Base-by-base conservation (phyloP, 78 protist genomes). In the Dictyostelium intermedium region DNA sequence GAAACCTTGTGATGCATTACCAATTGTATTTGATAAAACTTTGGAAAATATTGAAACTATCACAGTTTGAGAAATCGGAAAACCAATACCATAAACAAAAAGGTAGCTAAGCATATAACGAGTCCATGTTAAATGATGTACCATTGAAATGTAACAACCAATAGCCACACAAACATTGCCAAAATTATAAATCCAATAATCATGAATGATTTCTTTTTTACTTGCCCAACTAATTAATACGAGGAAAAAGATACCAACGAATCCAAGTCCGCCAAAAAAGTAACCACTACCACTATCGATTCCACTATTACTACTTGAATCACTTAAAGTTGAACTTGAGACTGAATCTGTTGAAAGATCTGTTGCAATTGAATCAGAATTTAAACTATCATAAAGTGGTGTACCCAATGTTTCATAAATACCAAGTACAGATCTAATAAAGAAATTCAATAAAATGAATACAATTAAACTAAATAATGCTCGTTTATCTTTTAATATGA, bases 321-420 rank as follows among this genome's bases (percentile, higher is more conserved):
- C 9, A 14, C n/a, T n/a, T n/a, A 7, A 4, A 20, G 2, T 20
- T 20, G 27, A 56, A 56, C 11, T 56, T 56, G 66, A 20, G 5
- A 16, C 4, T 20, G 66, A 56, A 0, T 20, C 27, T 1, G 66
- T 13, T 4, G 66, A 56, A 20, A 56, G 66, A 6, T 56, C 66
- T 1, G 66, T 56, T 20, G 20, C 66, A 5, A 6, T 6, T 56
- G 66, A 56, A 56, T 60, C 50, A 7, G 60, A 32, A 39, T 56
- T 63, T n/a, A 83, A 37, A 11, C n/a, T 16, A 11, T 14, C 69
- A 39, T 63, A 83, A 9, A 83, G 34, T 50, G 87, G 87, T 61
- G 87, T 63, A 39, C 87, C 87, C 14, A 83, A n/a, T 5, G 87
- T 83, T 63, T 83, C 87, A n/a, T 30, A 61, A 6, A 83, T 83